Evolutionary conservation across 2,329 filamentous ascomycete genomes (phyloP), one percentile per base, ranked within the genome.

Genomic region (Diaporthe citri): DNA sequence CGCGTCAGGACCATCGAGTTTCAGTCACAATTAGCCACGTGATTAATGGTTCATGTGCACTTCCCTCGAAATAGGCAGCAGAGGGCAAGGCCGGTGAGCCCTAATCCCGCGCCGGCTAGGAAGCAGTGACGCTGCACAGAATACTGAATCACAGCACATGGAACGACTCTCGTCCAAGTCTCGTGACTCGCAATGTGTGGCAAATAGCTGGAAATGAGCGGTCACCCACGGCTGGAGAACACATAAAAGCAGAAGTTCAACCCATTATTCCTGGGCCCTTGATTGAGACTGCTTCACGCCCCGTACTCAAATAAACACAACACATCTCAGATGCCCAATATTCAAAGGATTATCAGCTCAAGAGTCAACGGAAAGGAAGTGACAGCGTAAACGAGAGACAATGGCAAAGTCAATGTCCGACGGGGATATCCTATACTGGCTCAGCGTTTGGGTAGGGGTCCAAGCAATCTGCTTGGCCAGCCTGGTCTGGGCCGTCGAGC

Each of bases 401-500:
- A 67, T 67, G 46, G 31, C 22, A 15, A 57, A 41, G n/a, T 36
- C 52, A 22, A 9, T 41, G 7, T 57, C 62, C 4, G 31, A 59
- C 17, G 28, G 20, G 2, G 22, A 51, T 22, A 22, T 74, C 1
- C 7, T 51, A 5, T 25, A 20, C 22, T 52, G 41, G 51, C 62
- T 74, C 15, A 20, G 43, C 62, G 20, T 28, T 31, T 70, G 52
- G 34, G 25, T 60, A 20, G 41, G 22, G 17, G 31, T 67, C 15
- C 72, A 74, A 10, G 41, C 64, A 4, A 48, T 48, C 7, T 41
- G 62, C 34, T 9, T 74, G 64, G 28, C 20, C 52, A 48, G 72
- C 51, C 62, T 74, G 39, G 28, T 59, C 36, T 57, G 52, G 62
- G 52, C 72, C 3, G 17, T 70, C 6, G 28, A 48, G 31, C 41